These are phyloP conservation scores for Sarcocystis neurona DNA, from an alignment of 169 alveolate species.

Conservation along the genomic window DNA sequence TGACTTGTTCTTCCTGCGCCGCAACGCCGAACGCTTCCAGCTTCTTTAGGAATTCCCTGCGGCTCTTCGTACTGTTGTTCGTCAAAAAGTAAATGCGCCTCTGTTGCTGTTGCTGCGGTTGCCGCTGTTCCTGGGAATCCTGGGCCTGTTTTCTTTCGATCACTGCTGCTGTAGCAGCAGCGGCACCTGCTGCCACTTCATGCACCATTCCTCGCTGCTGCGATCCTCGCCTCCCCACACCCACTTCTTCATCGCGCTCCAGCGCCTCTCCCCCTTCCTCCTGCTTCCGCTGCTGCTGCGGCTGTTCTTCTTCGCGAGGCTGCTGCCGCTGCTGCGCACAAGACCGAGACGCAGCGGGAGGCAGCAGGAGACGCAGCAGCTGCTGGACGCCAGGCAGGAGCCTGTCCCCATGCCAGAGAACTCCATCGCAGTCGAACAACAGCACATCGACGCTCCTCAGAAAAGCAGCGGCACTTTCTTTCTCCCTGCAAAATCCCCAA, in stretches of 20 bases:
- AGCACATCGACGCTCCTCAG: slow-evolving; percentile 63
- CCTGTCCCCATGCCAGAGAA: slow-evolving; percentile 21
- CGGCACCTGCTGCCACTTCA: background rate
- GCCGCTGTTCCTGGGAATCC: too few relatives aligned
- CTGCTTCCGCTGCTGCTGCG: background rate
- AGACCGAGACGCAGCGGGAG: too few relatives aligned
- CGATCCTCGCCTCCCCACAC: too few relatives aligned
- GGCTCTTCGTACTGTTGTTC: slow-evolving; percentile 70
- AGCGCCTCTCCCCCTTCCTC: background rate
- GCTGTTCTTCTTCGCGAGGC: too few relatives aligned
- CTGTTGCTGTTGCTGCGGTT: slow-evolving; percentile 48
- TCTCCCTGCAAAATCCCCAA: background rate
- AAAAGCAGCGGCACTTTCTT: background rate
- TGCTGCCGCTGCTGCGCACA: slow-evolving; percentile 44
- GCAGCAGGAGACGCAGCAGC: too few relatives aligned
- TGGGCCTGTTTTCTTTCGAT: too few relatives aligned
- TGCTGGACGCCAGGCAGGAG: slow-evolving; percentile 74
- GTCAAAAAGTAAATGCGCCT: slow-evolving; percentile 69
- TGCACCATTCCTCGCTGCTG: background rate
- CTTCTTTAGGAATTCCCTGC: slow-evolving; percentile 65
- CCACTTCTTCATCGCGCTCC: background rate
- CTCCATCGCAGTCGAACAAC: slow-evolving; percentile 77
- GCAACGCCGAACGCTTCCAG: slow-evolving; percentile 66
- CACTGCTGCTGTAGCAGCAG: too few relatives aligned
- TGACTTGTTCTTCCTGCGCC: slow-evolving; percentile 43